phyloP scores from a whole-genome alignment of 768 basidiomycete species.

The Phylloporus sp. region DNA sequence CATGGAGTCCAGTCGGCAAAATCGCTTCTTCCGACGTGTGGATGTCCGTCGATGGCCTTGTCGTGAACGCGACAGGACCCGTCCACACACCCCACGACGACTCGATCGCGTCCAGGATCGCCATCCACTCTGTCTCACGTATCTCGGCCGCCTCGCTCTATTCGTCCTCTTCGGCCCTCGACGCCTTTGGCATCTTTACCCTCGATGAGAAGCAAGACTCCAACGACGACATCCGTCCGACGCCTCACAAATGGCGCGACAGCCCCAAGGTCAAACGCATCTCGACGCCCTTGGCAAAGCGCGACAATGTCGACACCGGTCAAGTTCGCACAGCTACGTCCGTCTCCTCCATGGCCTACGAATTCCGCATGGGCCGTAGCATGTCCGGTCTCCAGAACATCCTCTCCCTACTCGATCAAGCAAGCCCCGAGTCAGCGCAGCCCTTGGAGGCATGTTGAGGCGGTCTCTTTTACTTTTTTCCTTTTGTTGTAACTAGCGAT shows the following conservation, averaged over 20 bases:
- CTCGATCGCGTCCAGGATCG: not conserved
- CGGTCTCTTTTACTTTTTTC: not conserved
- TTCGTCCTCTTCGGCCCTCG: conserved; percentile 15
- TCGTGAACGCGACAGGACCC: conserved; percentile 17
- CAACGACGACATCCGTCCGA: conserved; percentile 1
- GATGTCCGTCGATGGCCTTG: conserved; percentile 20
- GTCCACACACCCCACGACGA: not conserved
- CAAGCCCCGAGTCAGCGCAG: conserved; percentile 11
- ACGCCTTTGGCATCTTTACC: conserved; percentile 16
- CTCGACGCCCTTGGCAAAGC: conserved; percentile 18
- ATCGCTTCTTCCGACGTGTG: conserved; percentile 13
- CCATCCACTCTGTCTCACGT: not conserved
- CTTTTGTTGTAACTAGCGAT: too few relatives aligned
- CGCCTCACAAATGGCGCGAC: conserved; percentile 10
- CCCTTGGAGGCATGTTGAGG: conserved; percentile 7
- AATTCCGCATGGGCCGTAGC: conserved; percentile 22
- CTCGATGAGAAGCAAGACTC: conserved; percentile 8
- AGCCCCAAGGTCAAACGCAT: conserved; percentile 14
- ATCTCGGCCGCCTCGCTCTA: conserved; percentile 5
- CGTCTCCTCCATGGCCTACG: conserved; percentile 26
- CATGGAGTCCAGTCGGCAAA: conserved; percentile 26
- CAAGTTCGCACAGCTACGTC: conserved; percentile 18
- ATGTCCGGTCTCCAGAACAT: conserved; percentile 23
- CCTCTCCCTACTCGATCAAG: conserved; percentile 27
- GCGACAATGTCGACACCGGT: conserved; percentile 9